A percentile compares a stretch with the other conserved stretches of the same genome.
Conservation (phyloP, 2,329 filamentous ascomycete species). For the Cercospora nicotianae region DNA sequence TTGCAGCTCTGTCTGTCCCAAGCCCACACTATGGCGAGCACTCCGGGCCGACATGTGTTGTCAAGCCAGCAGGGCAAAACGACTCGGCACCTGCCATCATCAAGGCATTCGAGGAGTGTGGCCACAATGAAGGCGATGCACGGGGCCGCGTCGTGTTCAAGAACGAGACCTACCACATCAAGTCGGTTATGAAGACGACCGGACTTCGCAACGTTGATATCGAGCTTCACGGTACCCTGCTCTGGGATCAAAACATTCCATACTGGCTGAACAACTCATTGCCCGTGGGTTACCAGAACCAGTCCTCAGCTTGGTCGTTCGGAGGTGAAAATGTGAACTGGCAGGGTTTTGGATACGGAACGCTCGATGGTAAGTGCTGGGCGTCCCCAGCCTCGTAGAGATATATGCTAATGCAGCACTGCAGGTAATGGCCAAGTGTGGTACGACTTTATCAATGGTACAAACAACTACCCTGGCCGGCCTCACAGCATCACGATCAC, state of each 20-base stretch:
- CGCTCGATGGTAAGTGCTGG: slow-evolving; percentile 47
- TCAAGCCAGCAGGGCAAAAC: slow-evolving; percentile 3
- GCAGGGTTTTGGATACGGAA: slow-evolving; percentile 54
- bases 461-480: slow-evolving; percentile 41
- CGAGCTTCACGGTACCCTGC: slow-evolving; percentile 50
- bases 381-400: background rate
- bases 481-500: slow-evolving; percentile 56
- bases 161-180: slow-evolving; percentile 35
- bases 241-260: slow-evolving; percentile 46
- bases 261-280: slow-evolving; percentile 57
- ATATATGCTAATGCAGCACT: background rate
- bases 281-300: slow-evolving; percentile 57
- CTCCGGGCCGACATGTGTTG: background rate
- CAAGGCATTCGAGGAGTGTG: slow-evolving; percentile 52
- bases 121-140: slow-evolving; percentile 41
- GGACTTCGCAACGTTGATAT: slow-evolving; percentile 50
- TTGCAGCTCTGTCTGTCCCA: background rate
- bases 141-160: slow-evolving; percentile 19
- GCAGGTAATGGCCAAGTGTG: slow-evolving; percentile 58
- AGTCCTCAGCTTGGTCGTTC: slow-evolving; percentile 56
- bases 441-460: slow-evolving; percentile 50
- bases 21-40: background rate
- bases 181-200: slow-evolving; percentile 52
- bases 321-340: slow-evolving; percentile 55
- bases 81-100: slow-evolving; percentile 51